Evolutionary conservation across 2,329 filamentous ascomycete genomes (phyloP).

Genomic region (Lasiodiplodia sp.): DNA sequence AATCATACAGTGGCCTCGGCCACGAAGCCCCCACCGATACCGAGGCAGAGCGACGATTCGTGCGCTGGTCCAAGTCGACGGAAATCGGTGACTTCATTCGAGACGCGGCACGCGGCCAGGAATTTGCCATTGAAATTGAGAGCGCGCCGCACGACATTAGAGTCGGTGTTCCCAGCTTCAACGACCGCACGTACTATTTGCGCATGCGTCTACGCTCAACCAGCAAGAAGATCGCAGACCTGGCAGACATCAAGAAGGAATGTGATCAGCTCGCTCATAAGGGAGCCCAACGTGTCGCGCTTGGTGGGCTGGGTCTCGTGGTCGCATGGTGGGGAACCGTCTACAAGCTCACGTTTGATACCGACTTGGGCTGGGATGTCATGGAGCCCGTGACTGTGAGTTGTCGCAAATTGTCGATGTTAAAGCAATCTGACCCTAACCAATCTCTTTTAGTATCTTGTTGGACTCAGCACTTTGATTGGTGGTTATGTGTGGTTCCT

Average conservation of each 20-base stretch:
- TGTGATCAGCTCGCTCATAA: constrained; percentile 81
- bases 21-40: constrained; percentile 58
- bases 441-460: constrained; percentile 66
- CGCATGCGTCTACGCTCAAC: constrained; percentile 77
- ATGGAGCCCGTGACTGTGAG: constrained; percentile 82
- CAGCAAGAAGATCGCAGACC: constrained; percentile 69
- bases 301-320: constrained; percentile 78
- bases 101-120: constrained; percentile 82
- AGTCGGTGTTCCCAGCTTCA: constrained; percentile 85
- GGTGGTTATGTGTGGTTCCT: constrained; percentile 93
- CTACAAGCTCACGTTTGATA: constrained; percentile 72
- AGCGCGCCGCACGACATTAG: constrained; percentile 72
- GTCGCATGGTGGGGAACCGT: constrained; percentile 82
- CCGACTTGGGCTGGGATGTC: constrained; percentile 85
- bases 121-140: constrained; percentile 86
- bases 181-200: constrained; percentile 88
- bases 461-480: constrained; percentile 84
- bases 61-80: constrained; percentile 86
- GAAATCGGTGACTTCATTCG: constrained; percentile 95
- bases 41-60: constrained; percentile 68
- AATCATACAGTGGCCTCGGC: constrained; percentile 74
- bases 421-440: constrained; percentile 1
- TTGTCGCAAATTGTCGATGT: neutral
- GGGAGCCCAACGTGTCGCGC: constrained; percentile 78
- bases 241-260: constrained; percentile 78